Percentiles rank a stretch among this genome's conserved stretches.
phyloP scores from a whole-genome alignment of 257 asterid genomes.

The Catharanthus roseus region DNA sequence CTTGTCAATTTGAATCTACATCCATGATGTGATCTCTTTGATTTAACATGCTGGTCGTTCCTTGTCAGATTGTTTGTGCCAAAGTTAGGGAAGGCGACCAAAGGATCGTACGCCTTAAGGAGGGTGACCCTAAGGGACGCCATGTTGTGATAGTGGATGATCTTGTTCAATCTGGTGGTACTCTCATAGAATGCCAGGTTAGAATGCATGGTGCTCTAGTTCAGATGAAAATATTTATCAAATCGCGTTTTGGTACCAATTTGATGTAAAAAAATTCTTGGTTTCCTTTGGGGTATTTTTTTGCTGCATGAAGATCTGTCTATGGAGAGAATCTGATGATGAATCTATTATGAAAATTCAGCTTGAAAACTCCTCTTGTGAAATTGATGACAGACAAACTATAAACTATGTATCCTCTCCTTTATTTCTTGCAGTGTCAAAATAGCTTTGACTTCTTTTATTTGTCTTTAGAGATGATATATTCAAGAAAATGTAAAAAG shows the following conservation, averaged over 20 bases:
- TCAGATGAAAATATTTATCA: neutral
- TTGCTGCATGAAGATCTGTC: neutral
- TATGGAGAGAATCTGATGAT: neutral
- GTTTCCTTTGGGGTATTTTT: neutral
- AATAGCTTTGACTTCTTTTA: neutral
- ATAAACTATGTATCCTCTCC: neutral
- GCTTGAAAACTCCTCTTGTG: neutral
- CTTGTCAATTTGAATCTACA: neutral
- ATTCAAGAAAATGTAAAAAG: neutral
- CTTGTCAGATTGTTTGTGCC: slow-evolving; percentile 75
- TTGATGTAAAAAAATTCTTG: neutral
- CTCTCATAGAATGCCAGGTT: slow-evolving; percentile 86
- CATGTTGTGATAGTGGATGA: slow-evolving; percentile 98
- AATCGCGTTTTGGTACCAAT: neutral
- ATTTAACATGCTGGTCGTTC: slow-evolving; percentile 16
- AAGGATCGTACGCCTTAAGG: slow-evolving; percentile 80
- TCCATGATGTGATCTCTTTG: neutral
- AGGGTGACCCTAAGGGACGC: slow-evolving; percentile 87
- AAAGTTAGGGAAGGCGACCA: slow-evolving; percentile 97
- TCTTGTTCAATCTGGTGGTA: slow-evolving; percentile 98
- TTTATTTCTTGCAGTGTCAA: neutral
- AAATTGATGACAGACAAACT: neutral
- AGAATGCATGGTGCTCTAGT: slow-evolving; percentile 16
- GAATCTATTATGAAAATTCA: neutral
- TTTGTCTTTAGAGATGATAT: neutral